These are phyloP conservation scores for Macrolepiota albuminosa DNA, from an alignment of 768 basidiomycete genomes.

Conservation along the genomic window DNA sequence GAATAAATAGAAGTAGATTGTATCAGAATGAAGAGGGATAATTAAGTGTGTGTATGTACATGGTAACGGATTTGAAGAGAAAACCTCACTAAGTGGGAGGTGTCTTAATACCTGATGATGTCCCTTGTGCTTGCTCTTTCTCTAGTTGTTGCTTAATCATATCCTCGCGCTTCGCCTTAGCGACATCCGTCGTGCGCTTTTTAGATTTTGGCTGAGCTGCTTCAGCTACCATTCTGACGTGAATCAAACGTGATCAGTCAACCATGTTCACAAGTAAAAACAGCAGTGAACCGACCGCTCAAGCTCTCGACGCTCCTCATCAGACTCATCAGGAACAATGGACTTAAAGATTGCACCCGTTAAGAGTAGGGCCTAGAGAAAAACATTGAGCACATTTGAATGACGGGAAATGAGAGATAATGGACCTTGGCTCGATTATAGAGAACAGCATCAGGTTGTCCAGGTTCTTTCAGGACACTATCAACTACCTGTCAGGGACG, in stretches of 20 bases:
- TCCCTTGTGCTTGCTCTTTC: conserved; percentile 17
- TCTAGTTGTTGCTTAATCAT: conserved; percentile 25
- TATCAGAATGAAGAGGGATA: neutral
- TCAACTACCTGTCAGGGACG: conserved; percentile 58
- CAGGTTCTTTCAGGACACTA: conserved; percentile 77
- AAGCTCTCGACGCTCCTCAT: conserved; percentile 90
- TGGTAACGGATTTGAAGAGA: neutral
- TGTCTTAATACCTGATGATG: conserved; percentile 8
- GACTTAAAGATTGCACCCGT: conserved; percentile 89
- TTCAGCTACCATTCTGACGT: conserved; percentile 78
- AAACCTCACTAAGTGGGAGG: conserved; percentile 4
- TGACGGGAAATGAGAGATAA: neutral
- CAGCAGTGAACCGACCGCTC: conserved; percentile 60
- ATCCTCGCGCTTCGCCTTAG: conserved; percentile 37
- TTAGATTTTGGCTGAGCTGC: conserved; percentile 73
- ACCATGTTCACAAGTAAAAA: neutral
- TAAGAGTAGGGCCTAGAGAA: conserved; percentile 69
- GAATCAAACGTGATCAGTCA: neutral
- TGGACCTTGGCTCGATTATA: conserved; percentile 81
- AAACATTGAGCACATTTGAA: neutral
- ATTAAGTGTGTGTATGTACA: conserved; percentile 3
- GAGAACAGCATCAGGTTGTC: conserved; percentile 64
- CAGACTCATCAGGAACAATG: conserved; percentile 81
- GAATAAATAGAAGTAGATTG: conserved; percentile 4
- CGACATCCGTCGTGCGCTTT: conserved; percentile 31